Evolutionary conservation across 2,329 filamentous ascomycete genomes (phyloP), one percentile per base, ranked within the genome.

Genomic region (Sordariomycetes sp.): DNA sequence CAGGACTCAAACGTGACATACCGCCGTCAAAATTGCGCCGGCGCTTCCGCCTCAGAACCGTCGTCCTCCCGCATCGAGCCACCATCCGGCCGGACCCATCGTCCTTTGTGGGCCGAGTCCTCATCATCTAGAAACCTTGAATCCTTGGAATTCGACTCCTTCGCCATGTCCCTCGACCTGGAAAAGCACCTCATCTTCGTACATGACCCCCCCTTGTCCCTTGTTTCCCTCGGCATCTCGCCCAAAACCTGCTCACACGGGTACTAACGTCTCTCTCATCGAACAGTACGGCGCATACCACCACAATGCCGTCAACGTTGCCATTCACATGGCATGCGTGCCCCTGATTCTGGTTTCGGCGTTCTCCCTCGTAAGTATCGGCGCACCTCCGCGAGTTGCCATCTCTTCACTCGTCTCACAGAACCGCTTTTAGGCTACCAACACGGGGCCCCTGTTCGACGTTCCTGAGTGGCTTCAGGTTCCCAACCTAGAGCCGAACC

Each of bases 131-230:
- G 40, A 8, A 46, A 14, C 40, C 14, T 46, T 8, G 18, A 8
- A n/a, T n/a, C n/a, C 14, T 46, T n/a, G 14, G 8, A 32, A 8
- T 32, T 32, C n/a, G 8, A 32, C 28, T 4, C 51, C 20, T 53
- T 34, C 65, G 67, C 61, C 62, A 86, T 86, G 82, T 82, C 83
- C 65, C 80, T 94, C 67, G 86, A 92, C 67, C 80, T 94, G 57
- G 89, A 94, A 75, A 88, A 85, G 70, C 89, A 93, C 69, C 79
- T 94, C 66, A 83, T 83, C 72, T 92, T 92, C 74, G 89, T 94
- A 82, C 71, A 6, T 53, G 20, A 43, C 24, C 25, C 56, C 35
- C 48, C 11, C 32, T 16, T 55, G 35, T 22, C 48, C 43, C 3
- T 50, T 50, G 20, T 11, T 50, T 22, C n/a, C 8, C 20, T 11